Conservation (phyloP, 2,329 filamentous ascomycete genomes). For the Sclerotinia glacialis region DNA sequence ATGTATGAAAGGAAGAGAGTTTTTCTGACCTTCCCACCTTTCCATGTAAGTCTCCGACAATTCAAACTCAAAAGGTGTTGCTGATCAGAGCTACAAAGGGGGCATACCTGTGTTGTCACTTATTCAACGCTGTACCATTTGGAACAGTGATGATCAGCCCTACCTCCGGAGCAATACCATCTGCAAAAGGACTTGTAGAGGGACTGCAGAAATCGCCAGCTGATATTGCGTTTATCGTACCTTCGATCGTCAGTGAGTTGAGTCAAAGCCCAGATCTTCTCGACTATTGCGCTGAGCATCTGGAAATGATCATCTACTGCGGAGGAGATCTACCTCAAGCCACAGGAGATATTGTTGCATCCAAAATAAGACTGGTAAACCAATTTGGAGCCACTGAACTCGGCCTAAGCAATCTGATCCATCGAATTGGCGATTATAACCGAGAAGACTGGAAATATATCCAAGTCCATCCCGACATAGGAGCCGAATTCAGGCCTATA, state of each 20-base stretch:
- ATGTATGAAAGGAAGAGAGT: slow-evolving; percentile 5
- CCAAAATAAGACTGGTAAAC: slow-evolving; percentile 2
- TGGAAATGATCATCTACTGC: slow-evolving; percentile 10
- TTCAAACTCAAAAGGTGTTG: not conserved
- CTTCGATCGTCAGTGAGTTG: slow-evolving; percentile 11
- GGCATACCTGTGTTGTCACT: not conserved
- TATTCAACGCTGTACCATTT: not conserved
- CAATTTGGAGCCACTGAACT: slow-evolving; percentile 9
- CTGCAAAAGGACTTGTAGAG: slow-evolving; percentile 4
- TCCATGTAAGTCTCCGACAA: not conserved
- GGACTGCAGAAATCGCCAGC: not conserved
- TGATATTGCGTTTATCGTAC: slow-evolving; percentile 6
- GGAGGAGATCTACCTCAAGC: slow-evolving; percentile 20
- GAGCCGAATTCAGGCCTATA: slow-evolving; percentile 29
- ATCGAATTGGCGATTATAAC: not conserved
- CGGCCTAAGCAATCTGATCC: not conserved
- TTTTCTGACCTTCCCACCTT: not conserved
- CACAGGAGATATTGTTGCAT: slow-evolving; percentile 8
- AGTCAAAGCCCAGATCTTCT: not conserved
- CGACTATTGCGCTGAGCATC: not conserved
- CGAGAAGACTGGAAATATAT: slow-evolving; percentile 6
- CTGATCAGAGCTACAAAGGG: not conserved
- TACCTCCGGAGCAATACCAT: slow-evolving; percentile 8
- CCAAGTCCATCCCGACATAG: slow-evolving; percentile 35
- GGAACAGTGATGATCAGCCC: slow-evolving; percentile 5